Evolutionary conservation across 2,329 filamentous ascomycete genomes (phyloP).

Genomic region (Lasiodiplodia sp.): DNA sequence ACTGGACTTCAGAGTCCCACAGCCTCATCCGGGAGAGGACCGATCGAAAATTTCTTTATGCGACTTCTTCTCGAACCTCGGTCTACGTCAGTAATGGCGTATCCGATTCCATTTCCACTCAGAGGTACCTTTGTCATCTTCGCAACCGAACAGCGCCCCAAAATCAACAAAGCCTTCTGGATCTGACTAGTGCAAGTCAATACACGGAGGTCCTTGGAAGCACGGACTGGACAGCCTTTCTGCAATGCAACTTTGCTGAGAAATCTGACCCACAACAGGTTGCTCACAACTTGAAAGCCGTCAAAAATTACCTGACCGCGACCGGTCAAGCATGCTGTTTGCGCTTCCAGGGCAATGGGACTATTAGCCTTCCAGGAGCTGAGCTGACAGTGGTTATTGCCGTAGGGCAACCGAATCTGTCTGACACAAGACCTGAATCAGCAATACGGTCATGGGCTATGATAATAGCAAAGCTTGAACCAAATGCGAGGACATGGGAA

Average conservation of each 20-base stretch:
- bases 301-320: no score
- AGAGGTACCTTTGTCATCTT: no score
- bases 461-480: background rate
- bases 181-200: no score
- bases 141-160: accelerated
- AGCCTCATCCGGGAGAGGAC: background rate
- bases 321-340: no score
- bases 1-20: background rate
- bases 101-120: no score
- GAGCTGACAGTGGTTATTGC: background rate
- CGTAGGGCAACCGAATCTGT: background rate
- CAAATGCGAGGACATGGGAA: background rate
- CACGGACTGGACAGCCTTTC: no score
- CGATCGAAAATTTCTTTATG: background rate
- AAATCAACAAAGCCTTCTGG: accelerated
- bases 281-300: no score
- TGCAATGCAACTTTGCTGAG: no score
- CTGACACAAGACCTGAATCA: background rate
- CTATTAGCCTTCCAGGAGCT: background rate
- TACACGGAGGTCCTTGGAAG: no score
- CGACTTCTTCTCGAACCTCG: background rate
- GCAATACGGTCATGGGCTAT: background rate
- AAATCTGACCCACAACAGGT: no score
- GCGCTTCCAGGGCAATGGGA: background rate
- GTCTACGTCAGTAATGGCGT: background rate